Evolutionary conservation across 768 basidiomycete species (phyloP).

Genomic region (Steccherinum ochraceum): DNA sequence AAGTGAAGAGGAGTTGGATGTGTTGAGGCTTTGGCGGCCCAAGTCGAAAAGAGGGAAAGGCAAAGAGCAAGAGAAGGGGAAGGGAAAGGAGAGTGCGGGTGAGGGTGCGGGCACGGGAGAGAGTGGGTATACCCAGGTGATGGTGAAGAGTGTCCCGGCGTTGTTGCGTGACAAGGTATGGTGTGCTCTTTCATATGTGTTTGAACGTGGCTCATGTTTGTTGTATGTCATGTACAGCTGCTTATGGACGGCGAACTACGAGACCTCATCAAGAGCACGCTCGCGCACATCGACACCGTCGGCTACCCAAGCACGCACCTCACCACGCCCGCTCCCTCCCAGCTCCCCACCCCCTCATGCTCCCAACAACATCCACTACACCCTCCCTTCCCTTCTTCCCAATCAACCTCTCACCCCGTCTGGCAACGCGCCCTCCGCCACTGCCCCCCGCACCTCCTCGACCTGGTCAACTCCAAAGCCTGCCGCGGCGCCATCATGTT

Average conservation of each 20-base stretch:
- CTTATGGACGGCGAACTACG: slow-evolving; percentile 66
- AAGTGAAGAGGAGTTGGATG: not conserved
- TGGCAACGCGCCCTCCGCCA: slow-evolving; percentile 74
- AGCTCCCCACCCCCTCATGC: slow-evolving; percentile 7
- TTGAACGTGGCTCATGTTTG: no score
- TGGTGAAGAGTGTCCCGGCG: slow-evolving; percentile 57
- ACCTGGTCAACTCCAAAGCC: slow-evolving; percentile 90
- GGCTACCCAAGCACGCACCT: slow-evolving; percentile 12
- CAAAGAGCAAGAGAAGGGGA: slow-evolving; percentile 14
- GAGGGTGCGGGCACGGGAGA: slow-evolving; percentile 7
- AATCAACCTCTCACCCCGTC: slow-evolving; percentile 3
- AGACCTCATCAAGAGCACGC: slow-evolving; percentile 66
- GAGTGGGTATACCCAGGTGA: slow-evolving; percentile 54
- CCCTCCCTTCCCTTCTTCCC: not conserved
- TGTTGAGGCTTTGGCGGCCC: not conserved
- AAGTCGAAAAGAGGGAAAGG: no score
- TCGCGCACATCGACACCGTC: slow-evolving; percentile 54
- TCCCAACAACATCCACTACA: slow-evolving; percentile 2
- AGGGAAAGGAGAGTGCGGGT: not conserved
- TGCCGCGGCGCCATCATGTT: slow-evolving; percentile 99
- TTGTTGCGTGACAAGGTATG: slow-evolving; percentile 64
- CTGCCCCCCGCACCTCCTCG: slow-evolving; percentile 79
- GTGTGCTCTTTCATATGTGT: slow-evolving; percentile 3
- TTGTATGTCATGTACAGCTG: slow-evolving; percentile 34
- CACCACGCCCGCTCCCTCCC: not conserved